Conservation (phyloP, 805 yeast genomes). For the Komagataella mondaviorum region DNA sequence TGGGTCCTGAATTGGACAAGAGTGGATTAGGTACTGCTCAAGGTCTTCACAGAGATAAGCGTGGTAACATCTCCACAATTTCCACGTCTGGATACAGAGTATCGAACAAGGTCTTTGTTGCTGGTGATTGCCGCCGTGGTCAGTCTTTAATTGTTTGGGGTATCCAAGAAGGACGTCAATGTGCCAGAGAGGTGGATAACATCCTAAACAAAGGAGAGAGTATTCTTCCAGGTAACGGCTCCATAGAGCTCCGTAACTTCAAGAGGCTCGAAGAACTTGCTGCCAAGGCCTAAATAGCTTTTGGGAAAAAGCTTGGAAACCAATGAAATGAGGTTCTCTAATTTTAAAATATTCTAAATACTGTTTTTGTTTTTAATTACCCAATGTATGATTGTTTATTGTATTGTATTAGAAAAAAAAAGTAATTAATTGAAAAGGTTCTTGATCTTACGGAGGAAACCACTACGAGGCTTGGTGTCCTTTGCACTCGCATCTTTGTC, state of each 20-base stretch:
- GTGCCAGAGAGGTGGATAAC: constrained; percentile 87
- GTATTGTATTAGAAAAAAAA: not conserved
- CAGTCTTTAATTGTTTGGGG: constrained; percentile 99
- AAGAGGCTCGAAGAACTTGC: constrained; percentile 68
- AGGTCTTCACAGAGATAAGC: constrained; percentile 43
- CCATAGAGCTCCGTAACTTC: constrained; percentile 77
- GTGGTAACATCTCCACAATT: constrained; percentile 72
- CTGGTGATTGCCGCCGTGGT: constrained; percentile 99
- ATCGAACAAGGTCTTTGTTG: constrained; percentile 60
- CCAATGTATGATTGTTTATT: not conserved
- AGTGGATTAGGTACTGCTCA: not conserved
- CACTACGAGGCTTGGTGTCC: not conserved
- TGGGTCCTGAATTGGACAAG: constrained; percentile 86
- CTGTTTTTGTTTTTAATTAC: not conserved
- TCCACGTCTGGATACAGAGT: constrained; percentile 57
- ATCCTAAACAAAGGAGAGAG: constrained; percentile 59
- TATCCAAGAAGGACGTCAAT: constrained; percentile 97
- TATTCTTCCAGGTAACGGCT: constrained; percentile 86
- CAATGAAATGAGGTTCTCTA: not conserved
- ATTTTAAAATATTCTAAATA: not conserved
- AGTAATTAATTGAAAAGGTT: constrained; percentile 1
- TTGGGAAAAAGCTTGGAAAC: not conserved
- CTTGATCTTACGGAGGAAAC: constrained; percentile 2
- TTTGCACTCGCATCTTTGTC: not conserved
- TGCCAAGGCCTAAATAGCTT: constrained; percentile 29